phyloP scores from a whole-genome alignment of 208 protist genomes.

The Wallacemonas sp. region DNA sequence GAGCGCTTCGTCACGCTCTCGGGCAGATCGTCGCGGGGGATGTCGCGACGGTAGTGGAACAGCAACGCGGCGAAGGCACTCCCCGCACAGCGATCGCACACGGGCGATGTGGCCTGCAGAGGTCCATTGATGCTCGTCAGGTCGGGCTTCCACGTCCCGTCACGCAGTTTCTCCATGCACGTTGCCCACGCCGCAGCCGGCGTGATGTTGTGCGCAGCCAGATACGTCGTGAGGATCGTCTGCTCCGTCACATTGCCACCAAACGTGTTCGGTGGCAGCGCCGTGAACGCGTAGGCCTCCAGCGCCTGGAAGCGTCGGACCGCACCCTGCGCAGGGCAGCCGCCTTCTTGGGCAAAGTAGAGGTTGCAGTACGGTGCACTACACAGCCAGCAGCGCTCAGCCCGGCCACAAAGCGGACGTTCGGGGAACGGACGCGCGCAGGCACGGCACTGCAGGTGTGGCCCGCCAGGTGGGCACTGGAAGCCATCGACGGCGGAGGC shows the following conservation, averaged over 20 bases:
- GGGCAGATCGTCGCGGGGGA: constrained; percentile 55
- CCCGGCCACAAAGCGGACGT: constrained; percentile 65
- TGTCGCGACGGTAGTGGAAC: constrained; percentile 73
- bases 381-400: constrained; percentile 85
- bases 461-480: constrained; percentile 45
- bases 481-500: constrained; percentile 65
- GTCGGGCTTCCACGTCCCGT: constrained; percentile 61
- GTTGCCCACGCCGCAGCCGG: constrained; percentile 43
- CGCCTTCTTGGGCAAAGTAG: constrained; percentile 62
- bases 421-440: constrained; percentile 66
- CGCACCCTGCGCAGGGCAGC: constrained; percentile 8
- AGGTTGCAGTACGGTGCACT: constrained; percentile 68
- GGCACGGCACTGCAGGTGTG: constrained; percentile 51
- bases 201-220: constrained; percentile 35
- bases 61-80: constrained; percentile 65
- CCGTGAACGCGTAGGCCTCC: constrained; percentile 18
- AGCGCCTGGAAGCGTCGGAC: constrained; percentile 21
- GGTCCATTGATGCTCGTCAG: constrained; percentile 51
- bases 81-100: constrained; percentile 63
- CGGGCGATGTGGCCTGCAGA: constrained; percentile 31
- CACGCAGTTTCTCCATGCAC: constrained; percentile 44
- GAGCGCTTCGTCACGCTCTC: constrained; percentile 55
- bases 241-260: constrained; percentile 74
- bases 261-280: constrained; percentile 56
- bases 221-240: constrained; percentile 65